Evolutionary conservation across 495 filamentous ascomycete species (phyloP), one percentile per base, ranked within the genome.

Genomic region (Bathelium albidoporum): DNA sequence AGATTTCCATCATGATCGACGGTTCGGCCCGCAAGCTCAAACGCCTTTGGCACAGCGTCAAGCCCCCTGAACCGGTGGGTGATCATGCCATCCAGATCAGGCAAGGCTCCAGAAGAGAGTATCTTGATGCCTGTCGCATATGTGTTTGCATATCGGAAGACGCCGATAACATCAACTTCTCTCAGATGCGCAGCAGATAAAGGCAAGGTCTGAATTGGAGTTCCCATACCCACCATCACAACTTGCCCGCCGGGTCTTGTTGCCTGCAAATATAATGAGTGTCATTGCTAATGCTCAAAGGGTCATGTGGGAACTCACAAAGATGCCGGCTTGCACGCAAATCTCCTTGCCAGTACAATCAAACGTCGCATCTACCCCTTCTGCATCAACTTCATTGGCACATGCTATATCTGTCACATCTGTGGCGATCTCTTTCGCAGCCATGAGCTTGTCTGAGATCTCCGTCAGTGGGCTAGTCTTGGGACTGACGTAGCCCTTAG

Each of bases 201-300:
- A 3, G 91, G 91, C 7, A 96, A 77, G 0, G 89, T 95, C 77
- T 94, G 89, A 49, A 95, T 82, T 0, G 92, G 91, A 5, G 85
- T 90, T 18, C 92, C 92, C 90, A 96, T 96, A 2, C 92, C 92
- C 24, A 97, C 86, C 76, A 95, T 85, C 66, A 96, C 84, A 39
- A 96, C 78, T 65, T 87, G 85, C 10, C 91, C 90, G 12, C 91
- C 92, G 0, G 92, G 79, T 14, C 82, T 79, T 18, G 89, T 86
- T 9, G 88, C 71, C 74, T 76, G 32, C 22, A 45, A 31, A 59
- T 24, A 20, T 22, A 36, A 28, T 32, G 31, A 58, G 32, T 16
- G 5, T 29, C 39, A 61, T n/a, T 28, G 3, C 11, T 29, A 41
- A 10, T 31, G 16, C 10, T n/a, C 53, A 45, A 14, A 32, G 24